Base-by-base conservation (phyloP, 1,139 yeast genomes). In the Petasospora fabianii region DNA sequence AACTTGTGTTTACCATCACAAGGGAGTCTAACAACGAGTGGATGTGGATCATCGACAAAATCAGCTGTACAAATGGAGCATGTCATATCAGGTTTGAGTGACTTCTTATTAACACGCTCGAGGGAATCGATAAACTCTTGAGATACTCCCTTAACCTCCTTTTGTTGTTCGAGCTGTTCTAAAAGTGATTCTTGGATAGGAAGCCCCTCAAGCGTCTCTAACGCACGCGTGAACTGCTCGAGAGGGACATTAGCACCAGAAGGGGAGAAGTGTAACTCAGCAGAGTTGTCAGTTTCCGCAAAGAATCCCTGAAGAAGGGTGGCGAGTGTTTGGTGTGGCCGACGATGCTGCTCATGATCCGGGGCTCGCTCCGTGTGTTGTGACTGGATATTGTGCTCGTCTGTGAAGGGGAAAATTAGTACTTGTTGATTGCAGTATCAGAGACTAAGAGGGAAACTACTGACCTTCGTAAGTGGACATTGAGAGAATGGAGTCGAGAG, bases 11-110 rank as follows among this genome's bases (percentile, higher is more conserved):
- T 71, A 57, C 97, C 92, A 15, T 54, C 47, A 42, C 58, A 61
- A 0, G 96, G 96, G 26, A 90, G 68, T 50, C 73, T 66, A 14
- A 87, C 96, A 11, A 90, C 78, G 41, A 90, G 66, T 2, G 97
- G 96, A 53, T 83, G 80, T 36, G 77, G 68, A 57, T 87, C 95
- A 30, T 81, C 85, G 6, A 73, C 65, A 53, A 78, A 90, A 41
- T 71, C 73, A 45, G 75, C 77, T 27, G 95, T 84, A 54, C 97
- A 90, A 33, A 90, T 88, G 1, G 97, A 84, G 59, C 97, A 90
- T 1, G 74, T 62, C 41, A 84, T 86, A 24, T 66, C 69, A n/a
- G 60, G 55, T n/a, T 71, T 69, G 24, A 86, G 56, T 16, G 60
- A 54, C 35, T 68, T 68, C 13, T 73, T 64, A 4, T 77, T 65